Evolutionary conservation across 2,329 filamentous ascomycete genomes (phyloP).

Genomic region (Microdochium paspali): DNA sequence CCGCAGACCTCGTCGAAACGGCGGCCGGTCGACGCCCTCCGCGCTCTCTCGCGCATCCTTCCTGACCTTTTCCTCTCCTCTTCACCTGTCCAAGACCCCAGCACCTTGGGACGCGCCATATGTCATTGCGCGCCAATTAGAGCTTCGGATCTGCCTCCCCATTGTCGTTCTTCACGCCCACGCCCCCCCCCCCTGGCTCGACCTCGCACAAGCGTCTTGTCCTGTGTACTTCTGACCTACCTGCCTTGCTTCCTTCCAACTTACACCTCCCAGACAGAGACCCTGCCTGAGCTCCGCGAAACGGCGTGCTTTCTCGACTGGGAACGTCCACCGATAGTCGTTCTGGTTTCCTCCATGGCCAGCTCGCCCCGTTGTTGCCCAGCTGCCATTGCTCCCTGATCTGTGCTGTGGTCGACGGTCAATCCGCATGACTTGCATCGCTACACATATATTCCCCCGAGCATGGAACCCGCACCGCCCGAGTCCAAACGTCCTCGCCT

Average conservation of each 20-base stretch:
- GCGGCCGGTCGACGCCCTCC: not conserved
- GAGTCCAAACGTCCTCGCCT: slow-evolving; percentile 52
- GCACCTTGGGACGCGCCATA: not conserved
- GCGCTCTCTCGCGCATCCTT: not conserved
- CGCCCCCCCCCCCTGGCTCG: not conserved
- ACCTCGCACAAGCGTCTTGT: not conserved
- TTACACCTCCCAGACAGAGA: not conserved
- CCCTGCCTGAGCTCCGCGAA: not conserved
- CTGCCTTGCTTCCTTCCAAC: not conserved
- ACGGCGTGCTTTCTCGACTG: slow-evolving; percentile 11
- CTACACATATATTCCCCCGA: slow-evolving; percentile 31
- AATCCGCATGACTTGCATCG: slow-evolving; percentile 16
- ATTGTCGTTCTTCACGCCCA: not conserved
- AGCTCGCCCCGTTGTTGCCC: slow-evolving; percentile 15
- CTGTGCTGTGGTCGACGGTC: slow-evolving; percentile 17
- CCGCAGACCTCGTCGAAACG: not conserved
- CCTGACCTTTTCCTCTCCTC: not conserved
- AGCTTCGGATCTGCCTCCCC: not conserved
- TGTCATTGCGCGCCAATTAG: slow-evolving; percentile 1
- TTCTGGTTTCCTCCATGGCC: slow-evolving; percentile 25
- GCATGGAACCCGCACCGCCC: slow-evolving; percentile 51
- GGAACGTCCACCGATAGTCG: slow-evolving; percentile 14
- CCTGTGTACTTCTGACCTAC: not conserved
- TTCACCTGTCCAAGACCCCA: not conserved
- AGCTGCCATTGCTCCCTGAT: slow-evolving; percentile 19